Base-by-base conservation (phyloP, 257 asterid species). In the Przewalskia tangutica region DNA sequence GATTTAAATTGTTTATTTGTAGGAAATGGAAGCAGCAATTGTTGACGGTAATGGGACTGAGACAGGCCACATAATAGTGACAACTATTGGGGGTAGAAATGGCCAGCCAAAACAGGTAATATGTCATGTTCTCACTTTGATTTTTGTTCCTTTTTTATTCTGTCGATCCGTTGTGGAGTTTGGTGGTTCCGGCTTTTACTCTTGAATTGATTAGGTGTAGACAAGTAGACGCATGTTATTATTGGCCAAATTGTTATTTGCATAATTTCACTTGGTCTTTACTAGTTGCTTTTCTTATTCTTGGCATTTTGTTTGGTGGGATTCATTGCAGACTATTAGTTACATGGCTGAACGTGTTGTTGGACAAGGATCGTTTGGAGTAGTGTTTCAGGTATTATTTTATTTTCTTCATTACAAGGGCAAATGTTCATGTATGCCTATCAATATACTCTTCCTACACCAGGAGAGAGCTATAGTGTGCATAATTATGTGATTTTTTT, bases 31-130 rank as follows among this genome's bases (percentile, higher is more conserved):
- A 89, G 92, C 94, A 63, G 81, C 92, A 53, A 81, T 93, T 77
- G 97, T 94, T 54, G 92, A 91, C 82, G 98, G 97, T 77, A 93
- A 92, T 89, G 98, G 97, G 80, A 93, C 98, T 78, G 98, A 95
- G 91, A 83, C 97, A n/a, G 98, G 98, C 71, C 98, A 95, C 88
- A 91, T 93, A 85, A 95, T 95, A 54, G 98, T 93, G 88, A 92
- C 98, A 81, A 90, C 95, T 77, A 90, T 93, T 87, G 98, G 95
- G 27, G 98, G 98, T 82, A 89, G 90, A 86, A 90, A 90, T 87
- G 98, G 97, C 87, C 98, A 95, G 78, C 92, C 97, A 86, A 95
- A 95, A 88, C 98, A 95, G 94, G 98, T 95, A 89, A 64, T 13
- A n/a, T 75, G 80, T 62, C 32, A 10, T 56, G 53, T 56, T 8